Conservation (phyloP, 108 stramenopile species). For the Cyclotella sp. region DNA sequence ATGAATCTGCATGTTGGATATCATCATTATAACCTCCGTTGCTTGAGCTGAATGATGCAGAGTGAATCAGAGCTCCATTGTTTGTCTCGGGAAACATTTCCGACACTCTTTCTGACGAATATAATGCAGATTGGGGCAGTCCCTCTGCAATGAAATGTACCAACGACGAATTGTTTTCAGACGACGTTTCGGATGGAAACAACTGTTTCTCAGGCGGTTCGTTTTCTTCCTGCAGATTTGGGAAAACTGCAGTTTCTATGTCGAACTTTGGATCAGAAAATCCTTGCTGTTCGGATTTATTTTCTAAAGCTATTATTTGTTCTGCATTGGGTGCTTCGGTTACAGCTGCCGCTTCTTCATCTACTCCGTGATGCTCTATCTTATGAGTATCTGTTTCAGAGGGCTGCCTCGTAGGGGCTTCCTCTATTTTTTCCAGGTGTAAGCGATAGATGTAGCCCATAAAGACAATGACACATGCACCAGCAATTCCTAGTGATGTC, state of each 20-base stretch:
- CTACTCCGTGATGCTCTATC: background rate
- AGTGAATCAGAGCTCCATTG: background rate
- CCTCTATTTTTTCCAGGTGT: conserved; percentile 15
- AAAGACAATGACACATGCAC: conserved; percentile 25
- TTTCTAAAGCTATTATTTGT: background rate
- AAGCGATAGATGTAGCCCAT: conserved; percentile 4
- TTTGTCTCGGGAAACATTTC: conserved; percentile 12
- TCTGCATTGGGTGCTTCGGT: background rate
- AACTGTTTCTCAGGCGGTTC: background rate
- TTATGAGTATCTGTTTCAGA: conserved; percentile 8
- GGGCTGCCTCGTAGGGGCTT: background rate
- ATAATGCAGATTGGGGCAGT: background rate
- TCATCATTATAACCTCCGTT: conserved; percentile 19
- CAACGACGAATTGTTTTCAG: background rate
- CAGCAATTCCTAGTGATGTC: conserved; percentile 26
- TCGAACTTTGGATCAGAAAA: background rate
- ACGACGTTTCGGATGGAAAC: background rate
- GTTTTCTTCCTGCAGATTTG: background rate
- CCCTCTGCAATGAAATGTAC: conserved; percentile 9
- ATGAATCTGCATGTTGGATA: conserved; percentile 48
- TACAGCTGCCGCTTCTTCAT: background rate
- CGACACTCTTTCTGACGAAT: background rate
- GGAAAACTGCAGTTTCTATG: conserved; percentile 2
- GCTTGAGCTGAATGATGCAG: conserved; percentile 49
- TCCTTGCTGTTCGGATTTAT: background rate